Evolutionary conservation across 1,284 basidiomycete species (phyloP), one percentile per base, ranked within the genome.

Genomic region (Cystobasidium sp.): DNA sequence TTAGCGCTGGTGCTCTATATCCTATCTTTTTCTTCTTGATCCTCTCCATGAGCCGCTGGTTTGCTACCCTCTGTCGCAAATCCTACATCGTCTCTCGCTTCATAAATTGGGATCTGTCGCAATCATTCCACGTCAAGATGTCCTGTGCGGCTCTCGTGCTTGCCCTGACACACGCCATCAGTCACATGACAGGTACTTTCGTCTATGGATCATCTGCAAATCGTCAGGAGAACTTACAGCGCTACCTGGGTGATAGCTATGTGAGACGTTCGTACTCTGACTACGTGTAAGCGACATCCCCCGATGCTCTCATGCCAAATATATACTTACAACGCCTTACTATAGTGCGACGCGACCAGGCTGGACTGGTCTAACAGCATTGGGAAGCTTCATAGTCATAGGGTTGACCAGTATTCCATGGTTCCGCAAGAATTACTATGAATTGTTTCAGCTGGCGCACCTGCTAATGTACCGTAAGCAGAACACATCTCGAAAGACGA

Each of bases 1-100:
- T 73, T 14, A 51, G 59, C 31, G 61, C 70, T 6, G 70, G 70
- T 14, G 70, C 63, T 24, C 52, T 73, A 18, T 73, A 73, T 44
- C 70, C 70, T 10, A 58, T 46, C 43, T 66, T 73, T 43, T 73
- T 73, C 63, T 73, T 73, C 52, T 51, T 73, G 9, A 73, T 73
- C 31, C 46, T 73, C 8, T 73, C 70, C 3, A 73, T 73, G 70
- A 64, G 59, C 37, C 37, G 70, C 20, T 73, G 70, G 70, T 65
- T 73, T 22, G 70, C 70, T 7, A 73, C 70, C 3, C 47, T 73
- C 52, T 65, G 61, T 24, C 55, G 70, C 5, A 53, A 58, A 43
- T 73, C 70, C 12, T 66, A 66, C 52, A 55, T 66, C 41, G 62
- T 73, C n/a, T 65, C 62, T 43, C 61, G 62, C 62, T 65, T 73